Conservation (phyloP, 495 filamentous ascomycete genomes). For the Xylaria bambusicola region DNA sequence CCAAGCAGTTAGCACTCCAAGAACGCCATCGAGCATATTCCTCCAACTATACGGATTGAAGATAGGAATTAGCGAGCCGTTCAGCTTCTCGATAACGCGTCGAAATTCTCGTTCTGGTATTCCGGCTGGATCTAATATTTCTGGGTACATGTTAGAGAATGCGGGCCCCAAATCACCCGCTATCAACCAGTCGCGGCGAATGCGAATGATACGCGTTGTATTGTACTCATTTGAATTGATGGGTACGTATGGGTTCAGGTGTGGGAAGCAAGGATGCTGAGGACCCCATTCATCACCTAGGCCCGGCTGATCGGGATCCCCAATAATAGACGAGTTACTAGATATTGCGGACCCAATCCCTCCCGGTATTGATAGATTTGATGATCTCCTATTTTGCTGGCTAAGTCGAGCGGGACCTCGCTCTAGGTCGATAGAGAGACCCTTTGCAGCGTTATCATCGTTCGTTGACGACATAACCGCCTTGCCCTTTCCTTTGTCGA, state of each 20-base stretch:
- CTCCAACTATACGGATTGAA: slow-evolving; percentile 72
- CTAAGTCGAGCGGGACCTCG: slow-evolving; percentile 42
- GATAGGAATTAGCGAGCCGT: slow-evolving; percentile 66
- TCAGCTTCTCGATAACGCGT: slow-evolving; percentile 73
- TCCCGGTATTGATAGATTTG: slow-evolving; percentile 38
- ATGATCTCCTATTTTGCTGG: slow-evolving; percentile 40
- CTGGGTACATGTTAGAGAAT: slow-evolving; percentile 92
- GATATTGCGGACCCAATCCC: slow-evolving; percentile 54
- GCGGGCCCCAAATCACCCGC: slow-evolving; percentile 89
- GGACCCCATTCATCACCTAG: slow-evolving; percentile 76
- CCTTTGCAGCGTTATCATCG: slow-evolving; percentile 26
- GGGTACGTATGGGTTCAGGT: slow-evolving; percentile 90
- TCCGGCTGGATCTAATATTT: slow-evolving; percentile 83
- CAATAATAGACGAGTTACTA: slow-evolving; percentile 54
- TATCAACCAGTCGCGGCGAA: slow-evolving; percentile 87
- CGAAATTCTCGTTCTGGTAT: slow-evolving; percentile 81
- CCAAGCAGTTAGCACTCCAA: slow-evolving; percentile 85
- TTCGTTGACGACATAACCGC: slow-evolving; percentile 41
- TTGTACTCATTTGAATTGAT: slow-evolving; percentile 69
- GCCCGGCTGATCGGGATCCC: slow-evolving; percentile 52
- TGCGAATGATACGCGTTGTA: slow-evolving; percentile 85
- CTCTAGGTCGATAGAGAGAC: slow-evolving; percentile 53
- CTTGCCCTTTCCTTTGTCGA: slow-evolving; percentile 51
- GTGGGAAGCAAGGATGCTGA: slow-evolving; percentile 87
- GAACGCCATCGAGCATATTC: slow-evolving; percentile 72